Evolutionary conservation across 176 grass and related monocot genomes (phyloP), one percentile per base, ranked within the genome.

Genomic region (Aechmea fasciata): DNA sequence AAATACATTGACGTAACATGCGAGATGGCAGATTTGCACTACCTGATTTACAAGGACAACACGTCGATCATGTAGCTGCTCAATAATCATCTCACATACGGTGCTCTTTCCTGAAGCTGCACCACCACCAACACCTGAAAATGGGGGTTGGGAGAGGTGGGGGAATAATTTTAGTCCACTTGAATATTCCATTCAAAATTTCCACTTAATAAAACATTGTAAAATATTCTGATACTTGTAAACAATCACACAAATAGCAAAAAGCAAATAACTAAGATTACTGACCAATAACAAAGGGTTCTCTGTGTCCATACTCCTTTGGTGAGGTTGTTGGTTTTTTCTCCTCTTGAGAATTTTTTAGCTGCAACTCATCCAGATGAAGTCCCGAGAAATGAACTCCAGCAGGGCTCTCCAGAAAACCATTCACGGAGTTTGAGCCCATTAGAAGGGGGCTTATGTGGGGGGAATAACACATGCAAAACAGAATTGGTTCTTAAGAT

Each of bases 21-120:
- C 14, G 9, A 13, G 4, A 48, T 13, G 55, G 6, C 6, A 18
- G 55, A 41, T 61, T 18, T 18, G 15, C 17, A 61, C 20, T 69
- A 79, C 91, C 91, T 88, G 91, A 51, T 73, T 96, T 48, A 96
- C 83, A 59, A 96, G 87, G 28, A 88, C 79, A 72, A 88, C 83
- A 26, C 85, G 84, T 69, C 87, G 88, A 73, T 86, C 88, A 26
- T 81, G 84, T 63, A 91, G 81, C 78, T 87, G 83, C 59, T 84
- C 78, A n/a, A 83, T 87, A 26, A 91, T 91, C 79, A 87, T 87
- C 62, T 91, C 81, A 67, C 88, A 91, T n/a, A 91, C 88, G 19
- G 88, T 83, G 13, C 80, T 91, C 77, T 91, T 91, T 77, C 88
- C 88, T 54, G 88, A 83, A 67, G 88, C 88, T 51, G 88, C 76